phyloP scores from a whole-genome alignment of 2,329 filamentous ascomycete genomes.

The Dendryphion nanum region DNA sequence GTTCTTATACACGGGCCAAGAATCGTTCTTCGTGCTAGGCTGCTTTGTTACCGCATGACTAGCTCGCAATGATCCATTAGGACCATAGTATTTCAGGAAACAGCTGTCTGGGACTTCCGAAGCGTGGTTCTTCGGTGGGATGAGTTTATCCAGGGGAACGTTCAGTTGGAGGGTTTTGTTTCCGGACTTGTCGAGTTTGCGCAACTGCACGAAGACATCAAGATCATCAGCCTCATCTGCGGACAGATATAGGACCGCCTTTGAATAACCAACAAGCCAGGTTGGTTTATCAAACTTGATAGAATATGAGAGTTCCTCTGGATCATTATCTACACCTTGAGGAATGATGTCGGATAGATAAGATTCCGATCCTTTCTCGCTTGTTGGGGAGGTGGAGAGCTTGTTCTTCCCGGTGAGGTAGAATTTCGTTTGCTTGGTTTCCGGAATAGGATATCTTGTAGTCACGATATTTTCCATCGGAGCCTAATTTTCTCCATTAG shows the following conservation, averaged over 20 bases:
- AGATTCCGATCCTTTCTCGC: neutral
- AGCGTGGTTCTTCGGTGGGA: neutral
- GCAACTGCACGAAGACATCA: slow-evolving; percentile 43
- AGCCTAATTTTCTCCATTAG: slow-evolving; percentile 4
- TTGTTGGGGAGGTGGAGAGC: slow-evolving; percentile 3
- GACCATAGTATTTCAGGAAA: slow-evolving; percentile 42
- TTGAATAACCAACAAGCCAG: slow-evolving; percentile 47
- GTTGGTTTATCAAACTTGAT: slow-evolving; percentile 7
- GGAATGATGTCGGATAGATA: too few species aligned
- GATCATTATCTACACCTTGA: too few species aligned
- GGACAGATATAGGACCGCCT: slow-evolving; percentile 49
- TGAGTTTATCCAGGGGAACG: slow-evolving; percentile 38
- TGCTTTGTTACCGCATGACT: too few species aligned
- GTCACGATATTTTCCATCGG: slow-evolving; percentile 17
- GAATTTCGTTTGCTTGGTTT: slow-evolving; percentile 14
- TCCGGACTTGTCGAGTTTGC: slow-evolving; percentile 46
- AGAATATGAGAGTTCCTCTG: slow-evolving; percentile 13
- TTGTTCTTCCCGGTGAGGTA: slow-evolving; percentile 9
- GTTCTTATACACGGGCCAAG: too few species aligned
- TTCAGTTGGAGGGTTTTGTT: slow-evolving; percentile 45
- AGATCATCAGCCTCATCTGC: slow-evolving; percentile 45
- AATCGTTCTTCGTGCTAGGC: too few species aligned
- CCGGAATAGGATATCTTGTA: slow-evolving; percentile 14
- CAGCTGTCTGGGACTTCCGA: neutral
- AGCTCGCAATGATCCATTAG: too few species aligned